Evolutionary conservation across 1,284 basidiomycete genomes (phyloP), one percentile per base, ranked within the genome.

Genomic region (Ustilago nuda): DNA sequence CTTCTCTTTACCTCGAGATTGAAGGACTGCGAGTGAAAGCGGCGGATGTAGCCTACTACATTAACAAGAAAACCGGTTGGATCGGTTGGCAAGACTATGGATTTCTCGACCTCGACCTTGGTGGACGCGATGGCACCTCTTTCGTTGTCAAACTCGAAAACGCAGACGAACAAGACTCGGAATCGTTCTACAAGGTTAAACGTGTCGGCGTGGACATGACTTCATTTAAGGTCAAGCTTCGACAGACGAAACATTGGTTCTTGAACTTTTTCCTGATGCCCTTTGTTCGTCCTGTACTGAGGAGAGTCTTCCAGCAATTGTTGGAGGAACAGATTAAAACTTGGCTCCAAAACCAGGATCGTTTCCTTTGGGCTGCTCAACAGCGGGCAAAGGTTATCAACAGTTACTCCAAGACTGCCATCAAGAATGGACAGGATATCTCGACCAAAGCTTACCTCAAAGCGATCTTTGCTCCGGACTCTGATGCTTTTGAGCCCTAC

Each of bases 151-250:
- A 86, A 37, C 82, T 88, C 57, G 87, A 87, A 80, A 87, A 87
- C 65, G 87, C 88, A 39, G 80, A 84, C 45, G 87, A 87, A 59
- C 82, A 85, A 7, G 87, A 88, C 72, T 76, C 82, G 56, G 87
- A 88, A 84, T 85, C 86, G 15, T 88, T 87, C 87, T 88, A 88
- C 83, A 86, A 85, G 69, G 86, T 88, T 75, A 87, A 87, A 79
- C 83, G 86, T 60, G 87, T 88, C 66, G 81, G 86, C 43, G 87
- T 88, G 66, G 84, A 85, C 72, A 85, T 88, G 72, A 66, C 80
- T 41, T 80, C 52, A 86, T 87, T 74, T 71, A 63, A 70, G 70
- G 69, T 63, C 39, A 86, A 63, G 41, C 76, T 85, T 45, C 69
- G 79, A 53, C 67, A 83, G 60, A 75, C 74, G 13, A 61, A 74